Conservation (phyloP, 257 asterid genomes). For the Cruciata laevipes region DNA sequence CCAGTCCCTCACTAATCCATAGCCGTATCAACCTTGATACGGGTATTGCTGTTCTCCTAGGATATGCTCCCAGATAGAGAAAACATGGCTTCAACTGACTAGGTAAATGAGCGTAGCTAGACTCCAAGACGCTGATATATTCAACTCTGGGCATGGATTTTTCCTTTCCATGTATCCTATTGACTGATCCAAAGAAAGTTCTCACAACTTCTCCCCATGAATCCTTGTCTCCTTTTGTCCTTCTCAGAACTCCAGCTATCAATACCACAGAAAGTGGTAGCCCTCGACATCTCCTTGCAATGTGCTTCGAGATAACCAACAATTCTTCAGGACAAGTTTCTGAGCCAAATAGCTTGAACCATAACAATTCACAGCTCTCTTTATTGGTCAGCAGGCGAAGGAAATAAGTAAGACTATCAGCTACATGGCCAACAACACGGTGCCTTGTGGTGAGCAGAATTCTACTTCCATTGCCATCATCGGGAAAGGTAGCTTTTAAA, state of each 20-base stretch:
- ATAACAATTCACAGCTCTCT: constrained; percentile 32
- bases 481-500: no score
- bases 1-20: constrained; percentile 17
- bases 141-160: background rate
- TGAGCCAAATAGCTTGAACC: constrained; percentile 25
- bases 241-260: constrained; percentile 29
- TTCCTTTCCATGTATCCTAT: background rate
- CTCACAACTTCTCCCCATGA: constrained; percentile 20
- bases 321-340: constrained; percentile 21
- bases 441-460: no score
- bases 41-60: background rate
- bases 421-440: background rate
- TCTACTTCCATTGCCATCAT: no score
- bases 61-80: constrained; percentile 19
- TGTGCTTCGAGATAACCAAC: constrained; percentile 11
- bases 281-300: constrained; percentile 27
- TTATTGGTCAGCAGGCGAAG: constrained; percentile 15
- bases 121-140: constrained; percentile 12
- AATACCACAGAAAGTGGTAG: constrained; percentile 37
- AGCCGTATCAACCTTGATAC: constrained; percentile 11
- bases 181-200: constrained; percentile 9
- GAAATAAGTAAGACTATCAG: constrained; percentile 7
- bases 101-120: constrained; percentile 25
- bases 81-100: constrained; percentile 19
- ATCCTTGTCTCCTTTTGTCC: constrained; percentile 9